phyloP scores from a whole-genome alignment of 495 filamentous ascomycete genomes.

The Penicillium verhagenii region DNA sequence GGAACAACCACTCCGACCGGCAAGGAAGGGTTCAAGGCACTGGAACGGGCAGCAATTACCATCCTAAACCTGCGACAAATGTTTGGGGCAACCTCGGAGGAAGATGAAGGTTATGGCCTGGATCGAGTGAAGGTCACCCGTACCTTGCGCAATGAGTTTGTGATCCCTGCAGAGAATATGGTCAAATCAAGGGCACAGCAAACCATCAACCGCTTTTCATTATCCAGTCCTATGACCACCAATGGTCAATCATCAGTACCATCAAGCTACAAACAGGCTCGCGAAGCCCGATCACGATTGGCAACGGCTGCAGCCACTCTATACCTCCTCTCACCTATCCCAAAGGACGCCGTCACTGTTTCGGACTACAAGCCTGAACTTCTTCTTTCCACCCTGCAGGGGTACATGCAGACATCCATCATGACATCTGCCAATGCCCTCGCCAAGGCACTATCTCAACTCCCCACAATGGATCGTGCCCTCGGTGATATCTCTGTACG shows the following conservation, averaged over 20 bases:
- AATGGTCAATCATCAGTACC: constrained; percentile 29
- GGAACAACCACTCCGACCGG: constrained; percentile 27
- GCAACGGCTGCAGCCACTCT: constrained; percentile 74
- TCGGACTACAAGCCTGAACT: constrained; percentile 58
- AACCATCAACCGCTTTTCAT: constrained; percentile 77
- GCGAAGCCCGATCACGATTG: constrained; percentile 71
- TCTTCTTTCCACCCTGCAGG: constrained; percentile 73
- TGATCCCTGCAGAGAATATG: constrained; percentile 67
- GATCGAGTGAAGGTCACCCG: constrained; percentile 66
- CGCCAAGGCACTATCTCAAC: constrained; percentile 67
- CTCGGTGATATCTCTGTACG: constrained; percentile 77
- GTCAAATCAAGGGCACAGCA: constrained; percentile 73
- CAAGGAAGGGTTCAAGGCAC: constrained; percentile 71
- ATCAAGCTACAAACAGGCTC: constrained; percentile 73
- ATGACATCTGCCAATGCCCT: constrained; percentile 72
- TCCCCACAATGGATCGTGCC: constrained; percentile 80
- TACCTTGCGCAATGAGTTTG: constrained; percentile 63
- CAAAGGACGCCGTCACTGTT: constrained; percentile 20
- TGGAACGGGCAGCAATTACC: constrained; percentile 77
- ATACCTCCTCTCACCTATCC: constrained; percentile 73
- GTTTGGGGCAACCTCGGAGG: constrained; percentile 58
- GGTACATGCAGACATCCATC: constrained; percentile 73
- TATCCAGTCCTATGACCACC: constrained; percentile 52
- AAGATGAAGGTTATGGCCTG: constrained; percentile 75
- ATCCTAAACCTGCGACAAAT: constrained; percentile 70